Base-by-base conservation (phyloP, 768 basidiomycete species). In the Lactarius hengduanensis region DNA sequence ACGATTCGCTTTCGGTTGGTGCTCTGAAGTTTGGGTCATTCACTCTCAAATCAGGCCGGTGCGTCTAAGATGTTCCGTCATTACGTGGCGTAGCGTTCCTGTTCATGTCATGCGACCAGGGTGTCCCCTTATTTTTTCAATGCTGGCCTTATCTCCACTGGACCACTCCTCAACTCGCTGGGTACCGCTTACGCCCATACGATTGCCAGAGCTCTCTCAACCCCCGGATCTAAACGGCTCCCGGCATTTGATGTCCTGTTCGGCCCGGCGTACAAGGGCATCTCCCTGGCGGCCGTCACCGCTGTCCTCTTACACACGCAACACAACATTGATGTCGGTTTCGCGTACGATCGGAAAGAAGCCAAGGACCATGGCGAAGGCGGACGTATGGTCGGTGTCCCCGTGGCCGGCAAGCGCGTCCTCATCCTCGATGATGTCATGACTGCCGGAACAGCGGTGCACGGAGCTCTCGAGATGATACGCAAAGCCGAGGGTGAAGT, bases 41-140 rank as follows among this genome's bases (percentile, higher is more conserved):
- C 76, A 92, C 89, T 1, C 83, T 98, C 64, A 99, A 98, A 84
- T 95, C 93, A 40, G 97, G 96, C 69, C 87, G 95, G 92, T 94
- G 75, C 70, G 89, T 53, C 26, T 2, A 32, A 6, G 13, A 7
- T 26, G 13, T 78, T 61, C 59, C 59, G 64, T 62, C 54, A 30
- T 47, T 61, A 22, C 34, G 26, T 54, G 53, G 20, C 34, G 34
- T 61, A 59, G 54, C 41, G n/a, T 55, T 15, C 62, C 69, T 43
- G 69, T 64, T 65, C 26, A 62, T 6, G 26, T 2, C 76, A 92
- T 13, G 3, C 6, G 40, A 15, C 38, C 56, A 70, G 70, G 47
- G 79, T 83, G 62, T 99, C 96, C 9, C 97, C 96, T 1, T 98
- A 98, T 79, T 99, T 98, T 77, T 95, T 98, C 83, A 98, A 98